Base-by-base conservation (phyloP, 176 grass and related monocot genomes). In the Aegilops speltoides region DNA sequence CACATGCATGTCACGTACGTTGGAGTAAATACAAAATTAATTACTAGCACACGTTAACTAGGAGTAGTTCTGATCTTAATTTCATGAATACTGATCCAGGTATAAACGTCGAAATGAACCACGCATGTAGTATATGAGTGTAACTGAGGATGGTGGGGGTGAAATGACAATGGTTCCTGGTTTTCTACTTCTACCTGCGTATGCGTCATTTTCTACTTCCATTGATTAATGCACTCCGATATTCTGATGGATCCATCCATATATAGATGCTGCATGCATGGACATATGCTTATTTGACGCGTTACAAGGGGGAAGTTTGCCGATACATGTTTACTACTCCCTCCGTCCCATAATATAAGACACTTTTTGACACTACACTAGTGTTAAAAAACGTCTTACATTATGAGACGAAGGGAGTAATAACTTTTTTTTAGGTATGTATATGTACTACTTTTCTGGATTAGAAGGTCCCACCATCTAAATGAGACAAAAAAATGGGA, bases 401-500 rank as follows among this genome's bases (percentile, higher is more conserved):
- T n/a, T n/a, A n/a, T n/a, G n/a, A n/a, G n/a, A n/a, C n/a, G n/a
- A n/a, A n/a, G n/a, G n/a, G n/a, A n/a, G n/a, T n/a, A n/a, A n/a
- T n/a, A n/a, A n/a, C 4, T 16, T 50, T 50, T 50, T 5, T 5
- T 46, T 16, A 14, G 46, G 46, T 50, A 50, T 50, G 46, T 28
- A 28, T 16, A 50, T 50, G 40, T 41, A 41, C 13, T 50, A 16
- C 45, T 85, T 85, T 89, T 66, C 61, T 16, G 28, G 52, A 64
- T 79, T 81, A 56, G 83, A 9, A 81, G 34, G 71, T 77, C 10
- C 77, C 46, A 50, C 46, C 46, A 50, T 50, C 46, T 50, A 50
- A 45, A 16, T 50, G 46, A 16, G 46, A 50, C 48, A 70, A 62
- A 77, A 69, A 20, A 61, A 82, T 34, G 22, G 20, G 43, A 33